phyloP scores from a whole-genome alignment of 306 rosid species.

The Boehmeria nivea region DNA sequence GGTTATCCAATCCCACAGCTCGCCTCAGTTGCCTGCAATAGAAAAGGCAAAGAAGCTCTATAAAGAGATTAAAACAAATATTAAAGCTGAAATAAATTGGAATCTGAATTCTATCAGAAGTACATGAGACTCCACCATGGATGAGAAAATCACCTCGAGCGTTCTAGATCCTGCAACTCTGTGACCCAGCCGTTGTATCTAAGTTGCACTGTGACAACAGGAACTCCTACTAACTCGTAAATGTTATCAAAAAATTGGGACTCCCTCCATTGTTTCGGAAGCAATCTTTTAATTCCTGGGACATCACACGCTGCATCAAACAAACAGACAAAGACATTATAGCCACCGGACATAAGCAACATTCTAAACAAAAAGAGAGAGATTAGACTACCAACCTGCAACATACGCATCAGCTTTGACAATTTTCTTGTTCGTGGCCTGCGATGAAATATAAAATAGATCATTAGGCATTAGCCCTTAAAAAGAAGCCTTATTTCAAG shows the following conservation, averaged over 20 bases:
- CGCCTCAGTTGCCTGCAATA: conserved; percentile 57
- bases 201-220: conserved; percentile 98
- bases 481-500: background rate
- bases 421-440: conserved; percentile 80
- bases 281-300: conserved; percentile 89
- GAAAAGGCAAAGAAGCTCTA: conserved; percentile 28
- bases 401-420: conserved; percentile 94
- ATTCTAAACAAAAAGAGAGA: conserved; percentile 14
- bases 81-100: background rate
- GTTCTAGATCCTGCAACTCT: conserved; percentile 86
- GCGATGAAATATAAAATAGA: conserved; percentile 18
- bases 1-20: conserved; percentile 91
- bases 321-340: conserved; percentile 21
- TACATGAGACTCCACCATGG: background rate
- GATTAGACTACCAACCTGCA: conserved; percentile 64
- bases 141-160: conserved; percentile 65
- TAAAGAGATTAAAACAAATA: background rate
- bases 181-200: conserved; percentile 98
- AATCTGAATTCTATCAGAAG: too few species aligned
- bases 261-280: conserved; percentile 83
- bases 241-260: conserved; percentile 71
- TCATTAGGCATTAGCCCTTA: conserved; percentile 9
- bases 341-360: conserved; percentile 9
- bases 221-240: conserved; percentile 86
- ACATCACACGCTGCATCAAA: conserved; percentile 87